Evolutionary conservation across 768 basidiomycete species (phyloP), one percentile per base, ranked within the genome.

Genomic region (Symmetrospora coprosmae): DNA sequence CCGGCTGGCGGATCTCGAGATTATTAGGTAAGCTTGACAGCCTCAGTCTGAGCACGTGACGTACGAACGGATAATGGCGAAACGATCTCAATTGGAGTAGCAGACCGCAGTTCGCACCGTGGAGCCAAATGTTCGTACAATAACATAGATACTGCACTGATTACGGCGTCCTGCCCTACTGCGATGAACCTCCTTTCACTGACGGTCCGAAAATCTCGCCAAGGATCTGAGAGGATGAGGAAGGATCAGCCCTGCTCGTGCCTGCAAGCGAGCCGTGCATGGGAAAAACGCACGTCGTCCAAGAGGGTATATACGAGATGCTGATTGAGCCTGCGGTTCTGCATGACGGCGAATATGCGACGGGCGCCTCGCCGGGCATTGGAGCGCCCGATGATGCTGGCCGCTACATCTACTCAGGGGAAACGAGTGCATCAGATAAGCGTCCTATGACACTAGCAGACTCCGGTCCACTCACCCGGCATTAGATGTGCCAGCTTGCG

Each of bases 301-400:
- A 66, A 38, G 35, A 69, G 40, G 9, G 37, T 41, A 60, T 66
- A 69, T 34, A 69, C 64, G 3, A 69, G 50, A 37, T 68, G 67
- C 64, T 96, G 92, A 72, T 92, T 94, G 31, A 97, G 76, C n/a
- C 92, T 80, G 46, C 82, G 80, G 70, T 96, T 94, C 73, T 99
- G 94, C 40, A 97, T 71, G 1, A 92, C 88, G 4, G 89, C 83
- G 71, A 97, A 96, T 62, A 94, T 86, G 48, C 89, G 79, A 38
- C 89, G 79, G 8, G 92, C 90, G 16, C 91, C 94, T 40, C 90
- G 79, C 13, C 90, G 81, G 17, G 92, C 90, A 70, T 99, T 97
- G 2, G 86, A 84, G 30, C 90, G 80, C n/a, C 94, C 94, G 66
- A 96, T 96, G 85, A 96, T 89, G 67, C 94, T 96, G 6, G 92